phyloP scores from a whole-genome alignment of 768 basidiomycete species.

The Crassisporium funariophilum region DNA sequence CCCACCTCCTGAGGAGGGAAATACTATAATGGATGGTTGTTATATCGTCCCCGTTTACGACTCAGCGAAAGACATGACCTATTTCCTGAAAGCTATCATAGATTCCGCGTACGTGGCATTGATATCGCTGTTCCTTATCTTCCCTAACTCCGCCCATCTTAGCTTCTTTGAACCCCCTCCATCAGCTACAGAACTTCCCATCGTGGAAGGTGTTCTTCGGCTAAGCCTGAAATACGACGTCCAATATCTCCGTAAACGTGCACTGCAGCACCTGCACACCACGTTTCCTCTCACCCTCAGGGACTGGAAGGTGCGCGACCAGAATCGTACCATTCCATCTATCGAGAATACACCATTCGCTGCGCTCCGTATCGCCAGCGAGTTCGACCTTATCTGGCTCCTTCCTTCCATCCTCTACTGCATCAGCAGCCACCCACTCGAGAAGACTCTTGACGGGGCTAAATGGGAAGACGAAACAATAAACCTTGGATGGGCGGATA shows the following conservation, averaged over 20 bases:
- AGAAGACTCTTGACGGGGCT: conserved; percentile 38
- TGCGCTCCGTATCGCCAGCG: conserved; percentile 33
- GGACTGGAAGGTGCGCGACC: conserved; percentile 36
- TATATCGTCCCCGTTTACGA: conserved; percentile 38
- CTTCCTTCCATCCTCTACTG: conserved; percentile 40
- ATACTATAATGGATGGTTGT: conserved; percentile 28
- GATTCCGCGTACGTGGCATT: conserved; percentile 32
- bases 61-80: conserved; percentile 32
- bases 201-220: conserved; percentile 37
- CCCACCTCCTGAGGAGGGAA: conserved; percentile 34
- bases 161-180: conserved; percentile 40
- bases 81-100: conserved; percentile 38
- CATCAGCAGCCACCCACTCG: conserved; percentile 37
- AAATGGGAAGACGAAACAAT: conserved; percentile 29
- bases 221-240: conserved; percentile 43
- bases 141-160: not conserved
- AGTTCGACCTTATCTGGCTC: conserved; percentile 37
- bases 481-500: conserved; percentile 26
- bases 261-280: conserved; percentile 34
- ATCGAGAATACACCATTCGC: conserved; percentile 42
- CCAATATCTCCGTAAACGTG: conserved; percentile 33
- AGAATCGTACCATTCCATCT: conserved; percentile 36
- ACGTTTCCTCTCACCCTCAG: conserved; percentile 38
- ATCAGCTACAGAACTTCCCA: conserved; percentile 27
- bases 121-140: not conserved